Base-by-base conservation (phyloP, 352 stramenopile genomes). In the Globisporangium nodosum region DNA sequence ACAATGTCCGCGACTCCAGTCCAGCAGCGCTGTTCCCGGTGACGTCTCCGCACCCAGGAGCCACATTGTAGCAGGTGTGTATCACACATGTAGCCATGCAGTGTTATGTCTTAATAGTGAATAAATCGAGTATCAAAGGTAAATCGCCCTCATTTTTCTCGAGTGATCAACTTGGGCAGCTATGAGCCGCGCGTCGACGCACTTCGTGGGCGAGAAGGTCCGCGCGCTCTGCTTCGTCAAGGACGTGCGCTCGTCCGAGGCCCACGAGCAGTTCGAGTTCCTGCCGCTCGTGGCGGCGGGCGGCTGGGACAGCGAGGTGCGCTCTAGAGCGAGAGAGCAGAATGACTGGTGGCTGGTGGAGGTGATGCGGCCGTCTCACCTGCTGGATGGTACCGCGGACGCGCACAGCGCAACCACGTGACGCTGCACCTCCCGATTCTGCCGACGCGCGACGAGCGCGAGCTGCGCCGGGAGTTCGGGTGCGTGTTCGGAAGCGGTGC, bases 121-220 rank as follows among this genome's bases (percentile, higher is more conserved):
- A 30, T 12, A 54, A 54, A 54, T 12, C 16, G 16, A 54, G 49
- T 11, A 16, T 21, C 16, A 46, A 13, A 46, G 18, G 11, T 0
- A 46, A 21, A 46, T 46, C 16, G 2, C 13, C 12, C 11, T 20
- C 13, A 20, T 13, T 16, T 18, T 5, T 27, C 24, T 27, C 24
- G 24, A 27, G 24, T 27, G 24, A 27, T 27, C 24, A 27, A 27
- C 24, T 27, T 27, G 24, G 24, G 24, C 45, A 71, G 40, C 42
- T 27, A 57, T 56, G 57, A 63, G 54, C 13, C 56, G 61, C 47
- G 55, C 64, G 51, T 87, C 78, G 40, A 90, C 71, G 60, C 81
- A 87, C 64, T 87, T 87, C 50, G 71, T 87, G 60, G 66, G 67
- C 49, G 78, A 87, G 58, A 87, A 85, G 63, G 68, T 85, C 31